Evolutionary conservation across 2,329 filamentous ascomycete genomes (phyloP).

Genomic region (Rugonectria rugulosa): DNA sequence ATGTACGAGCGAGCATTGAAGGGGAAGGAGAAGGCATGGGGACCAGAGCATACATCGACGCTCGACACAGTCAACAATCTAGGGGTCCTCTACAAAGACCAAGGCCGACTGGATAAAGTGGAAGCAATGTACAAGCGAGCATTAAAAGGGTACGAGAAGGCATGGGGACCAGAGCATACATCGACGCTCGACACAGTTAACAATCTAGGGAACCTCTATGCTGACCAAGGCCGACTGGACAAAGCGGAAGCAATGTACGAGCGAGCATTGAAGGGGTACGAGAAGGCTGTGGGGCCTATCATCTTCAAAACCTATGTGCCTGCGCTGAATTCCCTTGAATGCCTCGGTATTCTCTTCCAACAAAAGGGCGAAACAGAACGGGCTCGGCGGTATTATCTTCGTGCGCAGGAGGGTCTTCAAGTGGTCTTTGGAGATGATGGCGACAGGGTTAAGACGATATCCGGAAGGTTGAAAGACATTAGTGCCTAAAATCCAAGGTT

Average conservation of each 20-base stretch:
- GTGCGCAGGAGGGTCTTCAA: neutral
- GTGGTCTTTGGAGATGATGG: neutral
- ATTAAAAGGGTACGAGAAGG: neutral
- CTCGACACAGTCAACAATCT: neutral
- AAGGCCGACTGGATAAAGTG: slow-evolving; percentile 33
- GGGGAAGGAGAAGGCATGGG: slow-evolving; percentile 31
- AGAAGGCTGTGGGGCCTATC: neutral
- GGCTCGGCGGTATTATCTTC: slow-evolving; percentile 2
- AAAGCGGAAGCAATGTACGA: neutral
- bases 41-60: neutral
- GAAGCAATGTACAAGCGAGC: slow-evolving; percentile 23
- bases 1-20: slow-evolving; percentile 42
- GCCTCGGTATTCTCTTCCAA: neutral
- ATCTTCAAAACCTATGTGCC: slow-evolving; percentile 3
- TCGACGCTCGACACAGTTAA: neutral
- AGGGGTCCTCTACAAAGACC: neutral
- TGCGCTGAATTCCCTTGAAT: neutral
- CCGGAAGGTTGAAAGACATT: neutral
- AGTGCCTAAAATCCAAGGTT: no score
- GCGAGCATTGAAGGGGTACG: neutral
- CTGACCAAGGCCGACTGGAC: neutral
- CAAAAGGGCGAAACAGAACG: neutral
- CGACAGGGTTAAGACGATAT: neutral
- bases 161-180: neutral
- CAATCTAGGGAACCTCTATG: neutral